Conservation (phyloP, 371 early-diverging fungal genomes). For the Synchytrium microbalum region DNA sequence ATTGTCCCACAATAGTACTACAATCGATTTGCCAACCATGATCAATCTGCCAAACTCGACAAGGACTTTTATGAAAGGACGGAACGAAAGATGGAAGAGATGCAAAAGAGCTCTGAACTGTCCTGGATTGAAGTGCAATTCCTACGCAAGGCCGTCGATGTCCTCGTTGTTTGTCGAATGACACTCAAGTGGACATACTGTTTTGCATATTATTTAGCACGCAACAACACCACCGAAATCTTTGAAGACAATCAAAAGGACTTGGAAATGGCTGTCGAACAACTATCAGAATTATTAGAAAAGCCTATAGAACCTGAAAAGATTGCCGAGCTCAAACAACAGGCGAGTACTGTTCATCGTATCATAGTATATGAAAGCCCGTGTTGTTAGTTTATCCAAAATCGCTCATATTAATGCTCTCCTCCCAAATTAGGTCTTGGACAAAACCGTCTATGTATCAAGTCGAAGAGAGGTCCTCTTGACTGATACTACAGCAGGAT, state of each 20-base stretch:
- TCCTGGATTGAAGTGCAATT: conserved; percentile 99
- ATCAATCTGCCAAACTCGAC: conserved; percentile 85
- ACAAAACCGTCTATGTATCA: conserved; percentile 75
- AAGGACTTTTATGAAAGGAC: conserved; percentile 78
- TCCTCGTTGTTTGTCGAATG: conserved; percentile 73
- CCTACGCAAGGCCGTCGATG: conserved; percentile 83
- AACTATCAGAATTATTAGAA: conserved; percentile 80
- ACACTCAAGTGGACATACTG: conserved; percentile 96
- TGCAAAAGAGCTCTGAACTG: conserved; percentile 79
- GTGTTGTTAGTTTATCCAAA: too few relatives aligned
- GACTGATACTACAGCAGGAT: conserved; percentile 69
- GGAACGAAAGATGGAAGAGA: conserved; percentile 91
- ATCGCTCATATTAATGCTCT: too few relatives aligned
- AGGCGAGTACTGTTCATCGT: too few relatives aligned
- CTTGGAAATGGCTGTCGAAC: conserved; percentile 90
- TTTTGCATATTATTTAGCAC: conserved; percentile 87
- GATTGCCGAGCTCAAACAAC: conserved; percentile 65
- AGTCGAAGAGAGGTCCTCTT: conserved; percentile 66
- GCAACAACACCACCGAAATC: conserved; percentile 76
- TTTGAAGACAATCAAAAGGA: conserved; percentile 97
- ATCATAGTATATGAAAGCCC: too few relatives aligned
- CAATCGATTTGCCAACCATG: conserved; percentile 95
- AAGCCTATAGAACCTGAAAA: conserved; percentile 61
- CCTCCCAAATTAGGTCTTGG: too few relatives aligned
- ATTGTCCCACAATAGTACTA: conserved; percentile 58